phyloP scores from a whole-genome alignment of 306 rosid genomes.

The Medicago lupulina region DNA sequence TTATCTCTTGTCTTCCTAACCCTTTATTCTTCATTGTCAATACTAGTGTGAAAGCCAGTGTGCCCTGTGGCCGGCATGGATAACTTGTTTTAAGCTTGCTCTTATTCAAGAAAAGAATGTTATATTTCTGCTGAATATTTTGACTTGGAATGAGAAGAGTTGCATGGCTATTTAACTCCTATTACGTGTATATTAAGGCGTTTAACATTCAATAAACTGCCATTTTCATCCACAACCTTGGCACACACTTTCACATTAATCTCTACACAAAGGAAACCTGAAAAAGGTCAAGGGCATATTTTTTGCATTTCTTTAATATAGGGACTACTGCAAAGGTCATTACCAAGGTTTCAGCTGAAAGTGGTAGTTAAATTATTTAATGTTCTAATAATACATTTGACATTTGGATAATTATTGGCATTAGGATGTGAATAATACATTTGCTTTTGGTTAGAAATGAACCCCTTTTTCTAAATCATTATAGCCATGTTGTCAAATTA shows the following conservation, averaged over 20 bases:
- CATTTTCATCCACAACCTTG: background rate
- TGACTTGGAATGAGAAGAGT: background rate
- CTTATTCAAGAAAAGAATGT: background rate
- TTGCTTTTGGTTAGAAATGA: background rate
- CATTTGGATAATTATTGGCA: background rate
- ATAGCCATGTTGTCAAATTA: background rate
- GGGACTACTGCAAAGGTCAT: background rate
- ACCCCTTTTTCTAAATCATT: too few species aligned
- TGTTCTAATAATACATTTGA: background rate
- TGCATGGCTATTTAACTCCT: background rate
- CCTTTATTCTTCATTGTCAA: background rate
- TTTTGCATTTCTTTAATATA: background rate
- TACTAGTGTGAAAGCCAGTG: background rate
- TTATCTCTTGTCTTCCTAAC: background rate
- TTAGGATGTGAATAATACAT: background rate
- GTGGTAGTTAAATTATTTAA: background rate
- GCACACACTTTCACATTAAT: conserved; percentile 4
- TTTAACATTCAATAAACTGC: background rate
- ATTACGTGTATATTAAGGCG: background rate
- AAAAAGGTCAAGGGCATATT: background rate
- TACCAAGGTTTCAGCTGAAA: background rate
- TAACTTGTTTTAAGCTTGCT: background rate
- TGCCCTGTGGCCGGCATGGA: background rate
- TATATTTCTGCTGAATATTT: background rate
- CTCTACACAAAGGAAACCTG: background rate